Evolutionary conservation across 345 rosid species (phyloP).

Genomic region (Populus nigra): DNA sequence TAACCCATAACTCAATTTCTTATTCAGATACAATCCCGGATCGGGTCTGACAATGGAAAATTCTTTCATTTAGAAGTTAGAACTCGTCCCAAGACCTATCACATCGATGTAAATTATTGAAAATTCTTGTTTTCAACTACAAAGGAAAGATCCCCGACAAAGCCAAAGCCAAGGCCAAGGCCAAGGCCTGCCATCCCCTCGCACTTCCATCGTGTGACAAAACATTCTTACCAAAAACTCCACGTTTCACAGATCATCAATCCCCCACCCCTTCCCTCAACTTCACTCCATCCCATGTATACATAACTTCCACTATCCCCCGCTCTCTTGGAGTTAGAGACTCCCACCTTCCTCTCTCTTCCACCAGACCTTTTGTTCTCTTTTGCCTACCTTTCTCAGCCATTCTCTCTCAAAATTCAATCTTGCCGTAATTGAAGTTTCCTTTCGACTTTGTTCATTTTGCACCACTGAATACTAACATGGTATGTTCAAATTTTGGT

Average conservation of each 20-base stretch:
- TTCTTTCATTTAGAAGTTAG: no score
- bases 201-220: neutral
- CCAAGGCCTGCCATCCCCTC: neutral
- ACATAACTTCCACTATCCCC: neutral
- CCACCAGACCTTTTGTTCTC: neutral
- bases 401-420: neutral
- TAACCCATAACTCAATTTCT: no score
- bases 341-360: neutral
- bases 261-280: neutral
- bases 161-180: neutral
- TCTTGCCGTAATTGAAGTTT: slow-evolving; percentile 14
- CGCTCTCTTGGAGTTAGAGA: neutral
- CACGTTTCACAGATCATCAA: neutral
- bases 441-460: neutral
- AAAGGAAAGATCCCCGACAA: neutral
- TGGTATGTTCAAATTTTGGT: neutral
- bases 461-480: neutral
- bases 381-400: neutral
- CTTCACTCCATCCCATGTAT: neutral
- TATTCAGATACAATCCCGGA: no score
- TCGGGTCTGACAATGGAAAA: no score
- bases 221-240: neutral
- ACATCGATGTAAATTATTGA: no score
- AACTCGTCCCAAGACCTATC: no score
- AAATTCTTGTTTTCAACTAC: no score